These are phyloP conservation scores for Chaetomium sp. DNA, from an alignment of 2,329 filamentous ascomycete species.

Conservation along the genomic window DNA sequence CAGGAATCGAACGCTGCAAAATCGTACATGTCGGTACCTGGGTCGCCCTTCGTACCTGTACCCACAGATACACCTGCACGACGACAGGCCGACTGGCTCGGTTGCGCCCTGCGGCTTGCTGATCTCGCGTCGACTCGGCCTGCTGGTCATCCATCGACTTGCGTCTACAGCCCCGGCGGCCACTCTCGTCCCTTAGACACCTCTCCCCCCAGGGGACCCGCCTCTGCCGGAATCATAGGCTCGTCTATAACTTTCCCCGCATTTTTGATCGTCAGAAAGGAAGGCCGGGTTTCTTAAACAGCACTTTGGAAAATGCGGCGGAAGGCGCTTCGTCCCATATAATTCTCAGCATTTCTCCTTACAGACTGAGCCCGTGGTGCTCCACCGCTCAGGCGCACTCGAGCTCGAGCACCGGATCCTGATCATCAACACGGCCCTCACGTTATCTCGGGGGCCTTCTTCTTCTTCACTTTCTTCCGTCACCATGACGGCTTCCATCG, in stretches of 20 bases:
- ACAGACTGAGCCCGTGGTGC: conserved; percentile 22
- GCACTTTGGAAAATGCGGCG: conserved; percentile 38
- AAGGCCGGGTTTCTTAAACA: conserved; percentile 24
- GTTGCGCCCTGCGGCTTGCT: conserved; percentile 35
- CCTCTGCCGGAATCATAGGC: conserved; percentile 30
- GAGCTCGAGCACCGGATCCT: conserved; percentile 15
- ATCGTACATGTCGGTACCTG: conserved; percentile 39
- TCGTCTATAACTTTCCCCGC: conserved; percentile 35
- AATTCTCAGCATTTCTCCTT: conserved; percentile 27
- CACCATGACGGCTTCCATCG: conserved; percentile 27
- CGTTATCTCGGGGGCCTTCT: neutral
- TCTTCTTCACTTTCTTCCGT: conserved; percentile 7
- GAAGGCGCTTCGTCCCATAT: conserved; percentile 33
- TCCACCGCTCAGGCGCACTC: conserved; percentile 26
- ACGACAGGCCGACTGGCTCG: conserved; percentile 29
- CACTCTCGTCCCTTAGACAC: conserved; percentile 29
- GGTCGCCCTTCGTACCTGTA: conserved; percentile 40
- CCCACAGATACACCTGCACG: conserved; percentile 33
- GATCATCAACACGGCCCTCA: conserved; percentile 9
- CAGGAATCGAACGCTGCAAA: conserved; percentile 34
- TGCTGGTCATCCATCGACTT: conserved; percentile 34
- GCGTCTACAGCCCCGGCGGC: conserved; percentile 30
- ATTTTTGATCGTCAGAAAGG: conserved; percentile 28
- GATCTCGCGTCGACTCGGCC: conserved; percentile 33
- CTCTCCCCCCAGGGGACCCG: conserved; percentile 25